Evolutionary conservation across 345 rosid genomes (phyloP).

Genomic region (Eucalyptus urophylla): DNA sequence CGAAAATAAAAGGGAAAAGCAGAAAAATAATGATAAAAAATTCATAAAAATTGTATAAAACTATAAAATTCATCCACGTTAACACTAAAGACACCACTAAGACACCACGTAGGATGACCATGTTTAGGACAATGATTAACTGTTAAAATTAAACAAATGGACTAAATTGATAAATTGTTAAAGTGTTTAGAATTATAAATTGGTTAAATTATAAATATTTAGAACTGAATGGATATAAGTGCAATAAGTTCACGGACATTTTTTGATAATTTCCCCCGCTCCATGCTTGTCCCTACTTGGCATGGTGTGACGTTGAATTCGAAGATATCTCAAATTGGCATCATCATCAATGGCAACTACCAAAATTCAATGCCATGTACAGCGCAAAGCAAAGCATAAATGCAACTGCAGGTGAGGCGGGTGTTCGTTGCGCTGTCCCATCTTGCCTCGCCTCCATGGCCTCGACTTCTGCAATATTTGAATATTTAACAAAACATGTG

Average conservation of each 20-base stretch:
- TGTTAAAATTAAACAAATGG: accelerated
- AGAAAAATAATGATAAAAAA: too few species aligned
- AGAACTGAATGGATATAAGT: accelerated
- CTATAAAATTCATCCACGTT: accelerated
- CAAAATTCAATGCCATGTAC: background rate
- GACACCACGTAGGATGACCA: accelerated
- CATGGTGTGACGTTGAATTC: background rate
- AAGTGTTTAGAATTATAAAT: too few species aligned
- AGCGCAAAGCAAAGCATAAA: background rate
- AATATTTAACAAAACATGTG: background rate
- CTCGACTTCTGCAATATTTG: background rate
- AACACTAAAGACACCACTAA: accelerated
- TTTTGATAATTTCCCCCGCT: background rate
- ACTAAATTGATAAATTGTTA: too few species aligned
- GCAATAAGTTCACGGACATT: accelerated
- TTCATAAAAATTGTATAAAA: too few species aligned
- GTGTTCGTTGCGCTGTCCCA: background rate
- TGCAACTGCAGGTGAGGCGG: background rate
- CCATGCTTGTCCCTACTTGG: background rate
- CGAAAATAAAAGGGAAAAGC: too few species aligned
- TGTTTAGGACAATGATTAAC: accelerated
- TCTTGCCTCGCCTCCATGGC: background rate
- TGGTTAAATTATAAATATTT: too few species aligned
- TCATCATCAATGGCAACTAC: background rate
- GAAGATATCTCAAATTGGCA: background rate